Conservation (phyloP, 108 stramenopile genomes). For the Aurantiochytrium sp. region DNA sequence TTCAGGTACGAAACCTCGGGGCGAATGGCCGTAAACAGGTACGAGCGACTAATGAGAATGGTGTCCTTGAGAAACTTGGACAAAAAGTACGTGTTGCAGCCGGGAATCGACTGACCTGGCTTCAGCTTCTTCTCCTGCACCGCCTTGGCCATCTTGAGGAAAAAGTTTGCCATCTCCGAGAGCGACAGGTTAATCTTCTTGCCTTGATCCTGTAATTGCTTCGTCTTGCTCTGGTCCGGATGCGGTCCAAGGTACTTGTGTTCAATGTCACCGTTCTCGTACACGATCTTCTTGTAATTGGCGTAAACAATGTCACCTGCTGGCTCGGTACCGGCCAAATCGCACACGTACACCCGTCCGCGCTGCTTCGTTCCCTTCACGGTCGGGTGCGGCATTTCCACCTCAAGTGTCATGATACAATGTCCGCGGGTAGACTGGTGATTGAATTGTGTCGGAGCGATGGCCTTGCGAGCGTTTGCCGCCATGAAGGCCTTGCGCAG, state of each 20-base stretch:
- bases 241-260: constrained; percentile 51
- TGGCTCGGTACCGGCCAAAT: constrained; percentile 56
- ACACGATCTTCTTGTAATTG: constrained; percentile 45
- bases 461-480: constrained; percentile 54
- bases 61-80: constrained; percentile 64
- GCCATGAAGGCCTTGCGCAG: constrained; percentile 41
- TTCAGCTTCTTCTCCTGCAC: constrained; percentile 51
- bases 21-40: constrained; percentile 54
- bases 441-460: constrained; percentile 49
- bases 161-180: constrained; percentile 60
- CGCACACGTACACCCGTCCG: constrained; percentile 55
- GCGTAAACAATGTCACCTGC: constrained; percentile 58
- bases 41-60: constrained; percentile 53
- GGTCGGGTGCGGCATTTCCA: constrained; percentile 49
- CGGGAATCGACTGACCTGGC: constrained; percentile 50
- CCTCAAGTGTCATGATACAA: constrained; percentile 61
- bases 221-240: constrained; percentile 52
- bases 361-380: constrained; percentile 41
- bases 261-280: constrained; percentile 47
- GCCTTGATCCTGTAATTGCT: constrained; percentile 58
- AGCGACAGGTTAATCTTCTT: constrained; percentile 61
- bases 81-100: constrained; percentile 58
- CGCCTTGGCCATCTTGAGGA: constrained; percentile 63
- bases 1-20: constrained; percentile 50
- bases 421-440: constrained; percentile 55